These are phyloP conservation scores for Anisodus tanguticus DNA, from an alignment of 257 asterid species.

Conservation along the genomic window DNA sequence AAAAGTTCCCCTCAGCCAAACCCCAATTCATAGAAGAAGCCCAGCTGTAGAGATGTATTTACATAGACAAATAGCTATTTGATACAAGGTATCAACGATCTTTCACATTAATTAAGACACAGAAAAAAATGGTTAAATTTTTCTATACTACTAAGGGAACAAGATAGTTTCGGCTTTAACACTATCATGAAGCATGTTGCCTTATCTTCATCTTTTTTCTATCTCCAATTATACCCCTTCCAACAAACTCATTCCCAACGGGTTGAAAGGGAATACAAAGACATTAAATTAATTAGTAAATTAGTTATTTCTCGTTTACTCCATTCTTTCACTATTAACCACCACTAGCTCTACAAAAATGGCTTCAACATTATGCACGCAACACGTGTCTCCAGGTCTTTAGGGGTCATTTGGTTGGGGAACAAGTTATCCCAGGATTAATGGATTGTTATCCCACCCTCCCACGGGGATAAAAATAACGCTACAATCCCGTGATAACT, in stretches of 20 bases:
- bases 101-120: not conserved
- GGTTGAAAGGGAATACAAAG: slow-evolving; percentile 2
- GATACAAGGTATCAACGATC: not conserved
- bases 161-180: not conserved
- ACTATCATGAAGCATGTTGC: not conserved
- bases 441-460: too few relatives aligned
- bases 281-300: not conserved
- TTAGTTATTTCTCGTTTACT: not conserved
- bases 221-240: not conserved
- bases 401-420: not conserved
- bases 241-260: not conserved
- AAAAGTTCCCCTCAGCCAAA: not conserved
- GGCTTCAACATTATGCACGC: not conserved
- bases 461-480: too few relatives aligned
- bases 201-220: not conserved
- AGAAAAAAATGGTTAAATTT: not conserved
- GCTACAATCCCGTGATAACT: too few relatives aligned
- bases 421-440: too few relatives aligned
- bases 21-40: not conserved
- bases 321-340: not conserved
- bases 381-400: not conserved
- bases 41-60: not conserved
- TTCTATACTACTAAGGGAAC: not conserved
- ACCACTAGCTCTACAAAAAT: not conserved
- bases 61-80: not conserved